Evolutionary conservation across 2,329 filamentous ascomycete species (phyloP).

Genomic region (Cladosporium cucumerinum): DNA sequence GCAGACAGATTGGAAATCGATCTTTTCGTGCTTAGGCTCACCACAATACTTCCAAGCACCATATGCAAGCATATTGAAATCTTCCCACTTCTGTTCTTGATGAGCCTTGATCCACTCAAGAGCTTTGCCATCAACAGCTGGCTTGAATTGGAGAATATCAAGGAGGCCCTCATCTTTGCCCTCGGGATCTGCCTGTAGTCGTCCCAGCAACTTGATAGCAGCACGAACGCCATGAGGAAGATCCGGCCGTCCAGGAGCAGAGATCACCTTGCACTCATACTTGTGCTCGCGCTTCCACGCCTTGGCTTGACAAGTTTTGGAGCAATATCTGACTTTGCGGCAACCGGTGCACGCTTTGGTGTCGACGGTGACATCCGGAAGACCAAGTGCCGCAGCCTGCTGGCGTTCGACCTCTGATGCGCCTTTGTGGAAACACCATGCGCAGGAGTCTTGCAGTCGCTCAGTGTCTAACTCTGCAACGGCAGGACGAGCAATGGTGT

Average conservation of each 20-base stretch:
- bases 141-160: constrained; percentile 27
- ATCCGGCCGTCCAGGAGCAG: constrained; percentile 37
- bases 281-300: constrained; percentile 60
- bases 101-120: constrained; percentile 45
- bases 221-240: constrained; percentile 57
- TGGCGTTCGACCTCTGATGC: constrained; percentile 32
- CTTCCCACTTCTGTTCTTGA: constrained; percentile 43
- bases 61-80: constrained; percentile 52
- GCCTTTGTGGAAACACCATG: constrained; percentile 50
- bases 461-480: constrained; percentile 53
- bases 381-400: constrained; percentile 34
- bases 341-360: constrained; percentile 59
- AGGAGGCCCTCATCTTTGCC: constrained; percentile 25
- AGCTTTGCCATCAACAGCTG: constrained; percentile 39
- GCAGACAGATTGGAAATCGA: constrained; percentile 22
- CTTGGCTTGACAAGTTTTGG: constrained; percentile 57
- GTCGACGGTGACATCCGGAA: constrained; percentile 23
- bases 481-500: constrained; percentile 51
- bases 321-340: constrained; percentile 57
- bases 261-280: constrained; percentile 55
- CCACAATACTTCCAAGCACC: constrained; percentile 53
- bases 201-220: constrained; percentile 50
- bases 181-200: constrained; percentile 25
- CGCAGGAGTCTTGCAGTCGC: constrained; percentile 54
- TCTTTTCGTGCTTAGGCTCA: constrained; percentile 25